Percentiles rank a stretch among this genome's conserved stretches.
Evolutionary conservation across 2,329 filamentous ascomycete species (phyloP).

Genomic region (Hyphodiscus sp.): DNA sequence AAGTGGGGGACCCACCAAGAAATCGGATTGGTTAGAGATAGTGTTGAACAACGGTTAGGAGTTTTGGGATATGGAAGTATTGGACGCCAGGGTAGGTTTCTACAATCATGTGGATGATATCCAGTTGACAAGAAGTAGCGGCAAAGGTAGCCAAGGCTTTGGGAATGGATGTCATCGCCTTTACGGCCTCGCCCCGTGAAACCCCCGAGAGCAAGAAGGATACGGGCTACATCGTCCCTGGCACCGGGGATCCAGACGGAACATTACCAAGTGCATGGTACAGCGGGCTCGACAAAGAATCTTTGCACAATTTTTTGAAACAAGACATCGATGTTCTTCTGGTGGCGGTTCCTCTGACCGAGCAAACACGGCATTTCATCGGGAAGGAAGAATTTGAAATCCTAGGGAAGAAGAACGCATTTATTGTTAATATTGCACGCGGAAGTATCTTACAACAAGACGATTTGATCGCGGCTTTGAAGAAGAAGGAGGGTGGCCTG

Average conservation of each 20-base stretch:
- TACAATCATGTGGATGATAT: not conserved
- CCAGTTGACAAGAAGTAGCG: conserved; percentile 8
- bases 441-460: conserved; percentile 55
- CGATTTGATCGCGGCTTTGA: conserved; percentile 50
- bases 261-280: conserved; percentile 33
- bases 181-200: conserved; percentile 52
- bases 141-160: conserved; percentile 47
- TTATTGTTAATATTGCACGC: conserved; percentile 58
- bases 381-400: conserved; percentile 34
- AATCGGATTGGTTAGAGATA: conserved; percentile 39
- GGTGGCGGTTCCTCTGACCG: conserved; percentile 32
- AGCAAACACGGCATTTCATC: conserved; percentile 34
- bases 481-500: conserved; percentile 39
- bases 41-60: conserved; percentile 51
- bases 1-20: conserved; percentile 40
- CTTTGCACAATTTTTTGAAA: conserved; percentile 30
- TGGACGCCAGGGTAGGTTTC: conserved; percentile 34
- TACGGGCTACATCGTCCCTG: conserved; percentile 55
- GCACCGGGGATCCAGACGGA: conserved; percentile 40
- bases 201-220: conserved; percentile 53
- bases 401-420: conserved; percentile 37
- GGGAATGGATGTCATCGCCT: conserved; percentile 59
- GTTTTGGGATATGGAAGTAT: conserved; percentile 37
- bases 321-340: conserved; percentile 34
- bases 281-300: conserved; percentile 28